Base-by-base conservation (phyloP, 768 basidiomycete species). In the Sarcodon aspratus region DNA sequence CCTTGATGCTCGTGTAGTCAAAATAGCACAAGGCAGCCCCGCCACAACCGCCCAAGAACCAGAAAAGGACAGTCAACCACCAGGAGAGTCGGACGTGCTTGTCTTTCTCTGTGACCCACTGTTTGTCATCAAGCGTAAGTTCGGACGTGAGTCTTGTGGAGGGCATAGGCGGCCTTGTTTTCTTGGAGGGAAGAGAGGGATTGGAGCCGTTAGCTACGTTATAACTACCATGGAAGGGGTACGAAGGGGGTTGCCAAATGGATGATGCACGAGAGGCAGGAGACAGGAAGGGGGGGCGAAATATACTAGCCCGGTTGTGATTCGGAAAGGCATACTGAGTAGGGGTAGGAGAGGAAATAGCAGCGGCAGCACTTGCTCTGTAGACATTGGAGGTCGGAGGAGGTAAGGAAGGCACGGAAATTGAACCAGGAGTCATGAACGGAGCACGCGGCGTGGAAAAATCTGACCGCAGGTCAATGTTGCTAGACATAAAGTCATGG, bases 211-310 rank as follows among this genome's bases (percentile, higher is more conserved):
- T 18, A 36, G 45, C 36, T 44, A 48, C 36, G 43, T 13, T 9
- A 27, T 18, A 13, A 21, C n/a, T 8, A 18, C 36, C 18, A 32
- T 32, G 31, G 36, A 50, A 40, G 55, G 55, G 55, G 54, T 72
- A 70, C 0, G 71, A 58, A 1, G 80, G 78, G 8, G 82, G 82
- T 0, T 75, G 68, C 83, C 82, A 85, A 0, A 81, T 54, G 11
- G 74, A 77, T 4, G 73, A 64, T 0, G 82, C 81, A n/a, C 83
- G 72, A 1, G 79, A 81, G 1, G 82, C 73, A 0, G 84, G 85
- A 3, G 80, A 75, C 47, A 85, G 75, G 66, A 85, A 85, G 1
- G 84, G 80, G 0, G 75, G 67, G 21, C 84, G 76, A 68, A 87
- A 85, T 11, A 70, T 55, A 34, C 69, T 63, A 17, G 68, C 72